Evolutionary conservation across 257 asterid species (phyloP), one percentile per base, ranked within the genome.

Genomic region (Nicotiana tabacum): DNA sequence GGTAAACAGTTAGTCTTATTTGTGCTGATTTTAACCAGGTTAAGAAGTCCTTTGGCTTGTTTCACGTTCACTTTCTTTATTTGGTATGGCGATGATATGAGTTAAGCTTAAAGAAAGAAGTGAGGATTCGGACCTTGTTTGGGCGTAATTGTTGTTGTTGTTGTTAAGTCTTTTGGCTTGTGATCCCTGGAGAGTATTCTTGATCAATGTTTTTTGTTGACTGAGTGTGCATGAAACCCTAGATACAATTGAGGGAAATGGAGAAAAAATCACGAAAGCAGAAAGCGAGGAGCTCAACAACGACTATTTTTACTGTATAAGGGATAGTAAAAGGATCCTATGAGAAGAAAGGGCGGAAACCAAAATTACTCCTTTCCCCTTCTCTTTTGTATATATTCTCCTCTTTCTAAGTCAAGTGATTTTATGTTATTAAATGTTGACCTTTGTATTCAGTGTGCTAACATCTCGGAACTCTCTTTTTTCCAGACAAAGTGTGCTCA

Each of bases 401-500:
- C 80, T 51, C 35, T 27, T 74, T 53, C 80, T 27, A 27, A 33
- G 17, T 48, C 32, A 11, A 72, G 43, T 51, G 53, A 48, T 74
- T 53, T 48, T 24, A 48, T 46, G 2, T 48, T 29, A 15, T 76
- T 33, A 2, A 76, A 76, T 51, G 27, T 29, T 51, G 46, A 61
- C 64, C 64, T 13, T 76, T 51, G 24, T 46, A 13, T 12, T 46
- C 39, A 46, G 27, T 72, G 78, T 43, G 74, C 32, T 46, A 48
- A 74, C 57, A 21, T 24, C n/a, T 11, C 17, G 69, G 33, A 61
- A 61, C 29, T 70, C 57, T 65, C 81, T 78, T 62, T 66, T 29
- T 80, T 84, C 82, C 93, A 94, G 98, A 90, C 81, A 91, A 92
- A 91, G 92, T 92, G 62, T 94, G 98, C 85, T 90, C 92, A 21